A percentile compares a stretch with the other conserved stretches of the same genome.
These are phyloP conservation scores for Mycena capillaripes DNA, from an alignment of 768 basidiomycete species.

Conservation along the genomic window DNA sequence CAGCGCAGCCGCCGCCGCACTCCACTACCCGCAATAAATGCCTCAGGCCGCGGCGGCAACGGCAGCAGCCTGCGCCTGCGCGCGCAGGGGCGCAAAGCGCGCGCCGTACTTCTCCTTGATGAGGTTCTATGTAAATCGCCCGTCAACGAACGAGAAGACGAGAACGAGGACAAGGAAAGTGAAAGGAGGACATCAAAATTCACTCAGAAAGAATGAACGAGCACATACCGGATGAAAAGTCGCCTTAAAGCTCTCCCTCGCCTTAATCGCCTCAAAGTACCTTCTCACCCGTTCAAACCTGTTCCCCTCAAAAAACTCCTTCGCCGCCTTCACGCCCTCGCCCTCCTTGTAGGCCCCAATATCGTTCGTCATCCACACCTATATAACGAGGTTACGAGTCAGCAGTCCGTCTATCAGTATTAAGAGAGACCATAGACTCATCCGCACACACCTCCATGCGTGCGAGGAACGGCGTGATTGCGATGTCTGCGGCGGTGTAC, in stretches of 20 bases:
- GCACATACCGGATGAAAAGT: constrained; percentile 69
- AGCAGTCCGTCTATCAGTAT: no score
- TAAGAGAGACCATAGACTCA: no score
- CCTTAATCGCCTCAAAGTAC: constrained; percentile 63
- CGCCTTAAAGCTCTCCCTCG: constrained; percentile 65
- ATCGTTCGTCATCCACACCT: constrained; percentile 66
- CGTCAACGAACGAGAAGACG: no score
- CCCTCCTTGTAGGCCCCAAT: constrained; percentile 65
- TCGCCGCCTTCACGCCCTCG: constrained; percentile 59
- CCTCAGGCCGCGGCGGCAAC: constrained; percentile 9
- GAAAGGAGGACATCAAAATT: no score
- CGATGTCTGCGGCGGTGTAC: constrained; percentile 76
- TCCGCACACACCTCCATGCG: constrained; percentile 60
- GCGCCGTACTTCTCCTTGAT: constrained; percentile 33
- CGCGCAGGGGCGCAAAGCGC: constrained; percentile 26
- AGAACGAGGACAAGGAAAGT: no score
- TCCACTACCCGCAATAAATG: no score
- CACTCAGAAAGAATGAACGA: background rate
- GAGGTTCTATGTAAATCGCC: constrained; percentile 15
- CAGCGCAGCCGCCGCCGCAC: no score
- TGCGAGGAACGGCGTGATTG: constrained; percentile 73
- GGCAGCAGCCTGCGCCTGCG: constrained; percentile 26
- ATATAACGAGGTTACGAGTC: no score
- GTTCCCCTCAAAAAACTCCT: constrained; percentile 55
- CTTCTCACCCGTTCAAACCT: constrained; percentile 65